These are phyloP conservation scores for Simplicillium sp. DNA, from an alignment of 2,329 filamentous ascomycete species.

Conservation along the genomic window DNA sequence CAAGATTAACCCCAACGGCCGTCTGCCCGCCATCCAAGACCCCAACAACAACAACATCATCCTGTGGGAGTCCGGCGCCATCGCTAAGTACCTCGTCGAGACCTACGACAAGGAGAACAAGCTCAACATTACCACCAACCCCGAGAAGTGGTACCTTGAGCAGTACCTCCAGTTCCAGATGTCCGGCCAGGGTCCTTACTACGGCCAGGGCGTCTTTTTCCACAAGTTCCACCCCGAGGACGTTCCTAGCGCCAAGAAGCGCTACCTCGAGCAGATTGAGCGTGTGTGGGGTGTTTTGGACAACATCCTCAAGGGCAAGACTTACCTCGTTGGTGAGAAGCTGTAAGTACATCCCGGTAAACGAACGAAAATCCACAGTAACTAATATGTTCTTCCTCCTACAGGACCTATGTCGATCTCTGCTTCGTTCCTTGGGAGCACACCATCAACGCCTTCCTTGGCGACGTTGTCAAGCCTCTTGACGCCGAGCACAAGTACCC, in stretches of 20 bases:
- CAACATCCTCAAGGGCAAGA: conserved; percentile 19
- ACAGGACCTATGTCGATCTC: conserved; percentile 23
- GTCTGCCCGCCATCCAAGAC: conserved; percentile 6
- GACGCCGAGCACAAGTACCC: conserved; percentile 22
- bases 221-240: conserved; percentile 16
- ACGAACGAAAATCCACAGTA: too few relatives aligned
- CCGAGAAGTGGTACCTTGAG: conserved; percentile 20
- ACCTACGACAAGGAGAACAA: conserved; percentile 10
- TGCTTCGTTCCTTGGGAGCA: conserved; percentile 21
- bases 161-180: conserved; percentile 27
- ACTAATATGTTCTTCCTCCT: background rate
- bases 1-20: conserved; percentile 10
- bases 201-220: conserved; percentile 22
- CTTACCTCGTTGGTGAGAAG: conserved; percentile 25
- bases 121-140: conserved; percentile 13
- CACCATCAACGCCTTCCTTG: conserved; percentile 8
- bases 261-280: conserved; percentile 19
- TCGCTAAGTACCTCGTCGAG: conserved; percentile 8
- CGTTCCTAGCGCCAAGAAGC: conserved; percentile 17
- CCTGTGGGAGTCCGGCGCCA: conserved; percentile 10
- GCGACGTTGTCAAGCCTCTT: conserved; percentile 11
- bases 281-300: conserved; percentile 15
- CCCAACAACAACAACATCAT: conserved; percentile 6
- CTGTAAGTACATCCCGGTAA: too few relatives aligned
- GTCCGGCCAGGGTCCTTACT: conserved; percentile 30